phyloP scores from a whole-genome alignment of 371 early-diverging fungal genomes.

The Mucor ambiguus region DNA sequence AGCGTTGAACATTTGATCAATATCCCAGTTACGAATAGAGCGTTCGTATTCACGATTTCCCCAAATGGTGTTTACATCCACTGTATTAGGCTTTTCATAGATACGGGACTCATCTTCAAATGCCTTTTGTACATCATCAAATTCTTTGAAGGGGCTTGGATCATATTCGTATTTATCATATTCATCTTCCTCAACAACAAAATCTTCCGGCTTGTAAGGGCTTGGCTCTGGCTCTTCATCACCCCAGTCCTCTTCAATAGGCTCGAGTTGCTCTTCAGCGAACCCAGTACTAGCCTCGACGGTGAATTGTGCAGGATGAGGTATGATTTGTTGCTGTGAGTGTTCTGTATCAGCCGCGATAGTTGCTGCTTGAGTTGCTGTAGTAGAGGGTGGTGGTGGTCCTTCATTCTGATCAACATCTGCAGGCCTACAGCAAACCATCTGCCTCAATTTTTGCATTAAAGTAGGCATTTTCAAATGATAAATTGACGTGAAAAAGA shows the following conservation, averaged over 20 bases:
- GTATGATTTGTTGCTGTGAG: neutral
- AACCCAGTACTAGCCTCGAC: neutral
- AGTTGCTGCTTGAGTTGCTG: neutral
- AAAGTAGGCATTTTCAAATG: neutral
- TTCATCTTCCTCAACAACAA: neutral
- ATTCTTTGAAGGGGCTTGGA: neutral
- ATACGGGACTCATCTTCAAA: neutral
- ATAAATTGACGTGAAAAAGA: neutral
- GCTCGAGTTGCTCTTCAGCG: neutral
- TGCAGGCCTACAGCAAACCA: neutral
- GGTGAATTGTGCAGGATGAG: neutral
- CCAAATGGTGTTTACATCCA: neutral
- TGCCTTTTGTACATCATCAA: neutral
- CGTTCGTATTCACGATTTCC: neutral
- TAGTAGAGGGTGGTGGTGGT: neutral
- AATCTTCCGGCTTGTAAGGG: neutral
- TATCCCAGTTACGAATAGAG: neutral
- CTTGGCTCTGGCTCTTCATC: neutral
- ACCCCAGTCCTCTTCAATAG: neutral
- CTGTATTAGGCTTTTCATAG: neutral
- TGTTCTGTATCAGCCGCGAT: neutral
- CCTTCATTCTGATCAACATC: conserved; percentile 1
- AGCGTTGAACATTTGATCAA: neutral
- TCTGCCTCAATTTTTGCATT: neutral
- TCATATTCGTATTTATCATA: neutral